Percentiles rank a stretch among this genome's conserved stretches.
Conservation (phyloP, 1,284 basidiomycete genomes). For the Ganoderma meredithae region DNA sequence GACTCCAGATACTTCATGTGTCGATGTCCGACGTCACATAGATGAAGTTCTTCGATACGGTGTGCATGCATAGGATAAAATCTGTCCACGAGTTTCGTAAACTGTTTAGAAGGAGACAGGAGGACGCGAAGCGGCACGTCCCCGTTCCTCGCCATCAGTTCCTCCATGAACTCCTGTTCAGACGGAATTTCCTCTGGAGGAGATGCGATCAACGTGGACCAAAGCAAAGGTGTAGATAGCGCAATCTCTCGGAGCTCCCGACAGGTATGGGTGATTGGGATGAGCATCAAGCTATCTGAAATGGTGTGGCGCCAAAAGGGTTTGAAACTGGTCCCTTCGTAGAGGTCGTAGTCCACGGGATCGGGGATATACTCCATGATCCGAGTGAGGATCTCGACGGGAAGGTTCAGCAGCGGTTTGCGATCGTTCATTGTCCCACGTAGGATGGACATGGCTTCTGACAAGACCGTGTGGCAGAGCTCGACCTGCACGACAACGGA, state of each 20-base stretch:
- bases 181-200: neutral
- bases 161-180: neutral
- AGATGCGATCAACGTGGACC: slow-evolving; percentile 9
- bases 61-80: slow-evolving; percentile 1
- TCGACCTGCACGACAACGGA: neutral
- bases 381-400: neutral
- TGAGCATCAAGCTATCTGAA: slow-evolving; percentile 3
- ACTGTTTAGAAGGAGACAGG: slow-evolving; percentile 4
- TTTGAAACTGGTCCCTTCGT: neutral
- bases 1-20: slow-evolving; percentile 14
- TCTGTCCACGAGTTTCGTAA: slow-evolving; percentile 7
- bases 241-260: slow-evolving; percentile 5
- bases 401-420: slow-evolving; percentile 6
- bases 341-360: neutral
- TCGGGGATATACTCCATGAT: slow-evolving; percentile 4
- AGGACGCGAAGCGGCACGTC: slow-evolving; percentile 9
- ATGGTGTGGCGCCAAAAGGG: slow-evolving; percentile 2
- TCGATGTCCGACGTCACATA: slow-evolving; percentile 12
- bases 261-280: slow-evolving; percentile 12
- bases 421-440: slow-evolving; percentile 2
- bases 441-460: neutral
- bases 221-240: slow-evolving; percentile 9
- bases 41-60: slow-evolving; percentile 13
- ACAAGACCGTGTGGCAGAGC: slow-evolving; percentile 1
- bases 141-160: neutral